phyloP scores from a whole-genome alignment of 2,329 filamentous ascomycete species.

The Colletotrichum endophyticum region DNA sequence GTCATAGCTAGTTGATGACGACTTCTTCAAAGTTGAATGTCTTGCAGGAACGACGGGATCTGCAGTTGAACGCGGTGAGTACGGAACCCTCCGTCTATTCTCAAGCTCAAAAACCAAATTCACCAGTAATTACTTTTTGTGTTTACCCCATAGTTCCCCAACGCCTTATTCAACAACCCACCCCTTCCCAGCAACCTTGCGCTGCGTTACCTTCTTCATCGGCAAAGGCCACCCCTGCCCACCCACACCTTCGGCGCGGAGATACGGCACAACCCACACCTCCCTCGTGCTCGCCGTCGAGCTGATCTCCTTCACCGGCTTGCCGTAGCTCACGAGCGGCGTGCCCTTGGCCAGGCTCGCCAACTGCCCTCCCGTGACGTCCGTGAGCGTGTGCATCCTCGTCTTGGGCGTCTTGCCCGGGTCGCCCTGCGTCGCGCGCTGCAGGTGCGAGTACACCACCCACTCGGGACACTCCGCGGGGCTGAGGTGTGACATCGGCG shows the following conservation, averaged over 20 bases:
- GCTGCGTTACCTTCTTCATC: conserved; percentile 83
- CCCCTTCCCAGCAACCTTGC: conserved; percentile 71
- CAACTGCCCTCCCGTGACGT: conserved; percentile 77
- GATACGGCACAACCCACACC: conserved; percentile 81
- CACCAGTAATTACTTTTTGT: background rate
- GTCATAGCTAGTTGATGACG: background rate
- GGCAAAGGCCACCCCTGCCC: conserved; percentile 84
- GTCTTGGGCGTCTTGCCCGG: conserved; percentile 70
- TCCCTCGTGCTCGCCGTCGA: conserved; percentile 60
- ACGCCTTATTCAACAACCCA: conserved; percentile 69
- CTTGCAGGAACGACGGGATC: background rate
- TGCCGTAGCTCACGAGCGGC: conserved; percentile 82
- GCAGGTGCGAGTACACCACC: conserved; percentile 85
- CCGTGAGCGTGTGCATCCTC: conserved; percentile 86
- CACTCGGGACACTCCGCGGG: conserved; percentile 82
- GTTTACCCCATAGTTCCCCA: background rate
- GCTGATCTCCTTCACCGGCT: conserved; percentile 84
- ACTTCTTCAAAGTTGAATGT: background rate
- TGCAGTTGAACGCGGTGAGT: background rate
- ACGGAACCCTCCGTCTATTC: background rate
- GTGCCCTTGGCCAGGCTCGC: conserved; percentile 83
- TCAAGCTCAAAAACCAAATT: background rate
- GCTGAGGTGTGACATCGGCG: conserved; percentile 74
- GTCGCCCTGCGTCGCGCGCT: conserved; percentile 64
- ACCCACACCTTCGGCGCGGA: conserved; percentile 71